Base-by-base conservation (phyloP, 129 eudicot genomes). In the Chrysanthemum makinoi region DNA sequence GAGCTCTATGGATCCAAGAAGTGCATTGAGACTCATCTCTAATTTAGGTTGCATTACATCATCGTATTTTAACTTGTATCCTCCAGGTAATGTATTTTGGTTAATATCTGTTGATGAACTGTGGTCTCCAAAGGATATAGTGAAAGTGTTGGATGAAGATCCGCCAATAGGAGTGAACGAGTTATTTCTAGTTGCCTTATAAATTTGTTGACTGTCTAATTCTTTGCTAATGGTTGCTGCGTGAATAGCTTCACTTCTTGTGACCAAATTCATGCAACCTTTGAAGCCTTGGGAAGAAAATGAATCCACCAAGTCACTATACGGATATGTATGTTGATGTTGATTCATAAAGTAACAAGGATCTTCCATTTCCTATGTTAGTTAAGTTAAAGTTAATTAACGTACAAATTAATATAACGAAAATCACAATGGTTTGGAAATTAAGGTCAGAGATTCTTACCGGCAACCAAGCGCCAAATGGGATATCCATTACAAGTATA, bases 91-190 rank as follows among this genome's bases (percentile, higher is more conserved):
- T 30, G 63, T 43, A 51, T 50, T 18, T 50, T 73, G 39, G 66
- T 28, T 75, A n/a, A n/a, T 30, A 44, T 75, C 20, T 59, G 68
- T 17, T 22, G 72, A 35, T 46, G 72, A 55, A 50, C 15, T 28
- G 22, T 33, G 53, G 13, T 77, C 75, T 62, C 81, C 81, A 17
- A 77, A 77, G 6, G 81, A 77, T 69, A 77, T 69, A 6, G 76
- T 77, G 70, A 69, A 77, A 18, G 65, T 77, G 24, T 70, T 77
- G 35, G 81, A 56, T 47, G 73, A 10, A 51, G 73, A 66, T 66
- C 79, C 73, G 48, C 47, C 19, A 66, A 26, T 4, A 56, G 73
- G 73, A 66, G 57, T 66, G 67, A 66, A 66, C 46, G 79, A 58
- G 67, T 60, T 67, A 47, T 43, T 68, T 65, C 65, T 57, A 44